Evolutionary conservation across 2,329 filamentous ascomycete species (phyloP), one percentile per base, ranked within the genome.

Genomic region (Zymoseptoria brevis): DNA sequence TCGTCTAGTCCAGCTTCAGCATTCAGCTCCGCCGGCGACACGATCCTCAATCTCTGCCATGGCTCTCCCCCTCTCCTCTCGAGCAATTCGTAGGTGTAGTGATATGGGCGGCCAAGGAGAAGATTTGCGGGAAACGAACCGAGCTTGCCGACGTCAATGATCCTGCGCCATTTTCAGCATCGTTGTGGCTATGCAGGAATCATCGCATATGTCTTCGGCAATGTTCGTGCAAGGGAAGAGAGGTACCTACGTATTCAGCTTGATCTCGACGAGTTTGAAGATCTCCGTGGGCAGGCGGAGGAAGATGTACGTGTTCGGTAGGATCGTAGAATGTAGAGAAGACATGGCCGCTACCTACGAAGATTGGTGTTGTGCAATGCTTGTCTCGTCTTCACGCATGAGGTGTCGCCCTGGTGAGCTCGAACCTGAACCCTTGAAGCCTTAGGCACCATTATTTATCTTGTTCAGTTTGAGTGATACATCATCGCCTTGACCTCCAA

Each of bases 141-240:
- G 73, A 94, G 96, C 83, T 96, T 97, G 58, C 91, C 91, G 35
- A 97, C 80, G 1, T 89, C 90, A 64, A 97, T 88, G 51, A 85
- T 89, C 49, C 92, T 96, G 66, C 67, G 48, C 61, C 59, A 68
- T 66, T 63, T 68, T 72, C 61, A 70, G 63, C 58, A 62, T 67
- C 62, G 69, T 67, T 58, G 60, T 65, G 64, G 64, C 61, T 63
- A 58, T 50, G 63, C 69, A 68, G 66, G 66, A 69, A 57, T 68
- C 63, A 62, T 68, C 62, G 67, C 65, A 63, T 67, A 52, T 22
- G 60, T 57, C 5, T 45, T n/a, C 52, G 54, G 48, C 57, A 58
- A 68, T 67, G 66, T 56, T 63, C 54, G 61, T 50, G 58, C 19
- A 21, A n/a, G 41, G 50, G 52, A 48, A 51, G 29, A 19, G 41